phyloP scores from a whole-genome alignment of 164 flowering plant genomes.

The Kingdonia uniflora region DNA sequence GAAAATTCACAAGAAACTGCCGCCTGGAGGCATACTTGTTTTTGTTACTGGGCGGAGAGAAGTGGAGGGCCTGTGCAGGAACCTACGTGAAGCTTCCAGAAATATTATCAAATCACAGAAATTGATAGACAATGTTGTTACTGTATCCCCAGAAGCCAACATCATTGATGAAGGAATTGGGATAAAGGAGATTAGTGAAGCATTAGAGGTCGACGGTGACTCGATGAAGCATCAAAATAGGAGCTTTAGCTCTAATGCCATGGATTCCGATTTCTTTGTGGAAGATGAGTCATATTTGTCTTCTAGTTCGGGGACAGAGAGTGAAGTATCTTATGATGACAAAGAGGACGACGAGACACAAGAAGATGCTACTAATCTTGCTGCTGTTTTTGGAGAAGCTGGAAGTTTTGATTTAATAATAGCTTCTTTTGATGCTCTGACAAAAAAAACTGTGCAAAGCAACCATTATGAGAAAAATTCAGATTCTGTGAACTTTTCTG shows the following conservation, averaged over 20 bases:
- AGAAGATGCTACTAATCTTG: slow-evolving; percentile 20
- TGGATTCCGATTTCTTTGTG: slow-evolving; percentile 28
- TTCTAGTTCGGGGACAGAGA: slow-evolving; percentile 45
- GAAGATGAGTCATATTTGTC: slow-evolving; percentile 44
- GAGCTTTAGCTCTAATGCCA: slow-evolving; percentile 46
- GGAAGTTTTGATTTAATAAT: slow-evolving; percentile 47
- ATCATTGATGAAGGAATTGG: slow-evolving; percentile 25
- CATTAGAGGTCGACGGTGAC: slow-evolving; percentile 40
- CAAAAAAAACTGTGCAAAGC: no score
- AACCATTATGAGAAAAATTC: no score
- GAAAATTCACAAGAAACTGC: slow-evolving; percentile 76
- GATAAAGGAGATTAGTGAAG: slow-evolving; percentile 65
- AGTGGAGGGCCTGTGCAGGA: slow-evolving; percentile 70
- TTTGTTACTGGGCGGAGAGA: slow-evolving; percentile 97
- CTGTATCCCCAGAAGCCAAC: slow-evolving; percentile 16
- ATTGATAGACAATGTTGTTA: slow-evolving; percentile 15
- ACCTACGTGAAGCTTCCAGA: slow-evolving; percentile 61
- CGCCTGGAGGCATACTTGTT: no score
- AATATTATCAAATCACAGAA: slow-evolving; percentile 11
- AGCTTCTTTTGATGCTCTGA: slow-evolving; percentile 73
- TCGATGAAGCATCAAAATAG: slow-evolving; percentile 30
- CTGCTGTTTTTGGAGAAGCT: slow-evolving; percentile 38
- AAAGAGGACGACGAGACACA: slow-evolving; percentile 22
- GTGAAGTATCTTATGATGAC: slow-evolving; percentile 36
- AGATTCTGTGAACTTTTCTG: not conserved